Conservation (phyloP, 148 eudicot species). For the Arctostaphylos glauca region DNA sequence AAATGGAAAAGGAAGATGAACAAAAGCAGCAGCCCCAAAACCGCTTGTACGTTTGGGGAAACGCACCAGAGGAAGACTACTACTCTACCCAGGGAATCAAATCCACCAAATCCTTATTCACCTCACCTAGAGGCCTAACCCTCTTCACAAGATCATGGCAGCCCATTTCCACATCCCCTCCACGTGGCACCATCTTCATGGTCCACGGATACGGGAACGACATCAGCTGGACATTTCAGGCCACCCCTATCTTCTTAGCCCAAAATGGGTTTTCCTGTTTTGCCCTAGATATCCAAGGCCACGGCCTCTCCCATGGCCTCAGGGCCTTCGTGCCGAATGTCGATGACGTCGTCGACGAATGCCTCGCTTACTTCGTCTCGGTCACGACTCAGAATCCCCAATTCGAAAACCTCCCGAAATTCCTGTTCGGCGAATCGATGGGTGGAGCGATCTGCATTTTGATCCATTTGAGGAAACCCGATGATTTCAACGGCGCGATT, state of each 20-base stretch:
- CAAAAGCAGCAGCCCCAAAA: not conserved
- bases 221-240: constrained; percentile 92
- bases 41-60: constrained; percentile 64
- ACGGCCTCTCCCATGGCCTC: constrained; percentile 77
- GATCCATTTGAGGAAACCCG: constrained; percentile 38
- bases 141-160: constrained; percentile 90
- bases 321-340: constrained; percentile 67
- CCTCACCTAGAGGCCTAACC: constrained; percentile 52
- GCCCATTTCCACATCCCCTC: constrained; percentile 38
- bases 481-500: constrained; percentile 46
- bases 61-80: constrained; percentile 72
- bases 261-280: constrained; percentile 77
- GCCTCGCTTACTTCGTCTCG: constrained; percentile 40
- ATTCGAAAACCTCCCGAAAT: constrained; percentile 35
- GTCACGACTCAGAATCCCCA: constrained; percentile 22
- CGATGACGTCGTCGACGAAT: constrained; percentile 56
- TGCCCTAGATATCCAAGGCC: constrained; percentile 81
- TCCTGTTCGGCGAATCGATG: constrained; percentile 88
- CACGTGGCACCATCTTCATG: constrained; percentile 82
- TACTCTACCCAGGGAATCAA: constrained; percentile 62
- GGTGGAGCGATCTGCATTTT: constrained; percentile 88
- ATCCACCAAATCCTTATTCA: constrained; percentile 55
- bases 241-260: constrained; percentile 81
- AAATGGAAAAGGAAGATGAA: constrained; percentile 32
- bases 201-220: constrained; percentile 97